A percentile compares a stretch with the other conserved stretches of the same genome.
Conservation (phyloP, 805 yeast genomes). For the Alloascoidea africana region DNA sequence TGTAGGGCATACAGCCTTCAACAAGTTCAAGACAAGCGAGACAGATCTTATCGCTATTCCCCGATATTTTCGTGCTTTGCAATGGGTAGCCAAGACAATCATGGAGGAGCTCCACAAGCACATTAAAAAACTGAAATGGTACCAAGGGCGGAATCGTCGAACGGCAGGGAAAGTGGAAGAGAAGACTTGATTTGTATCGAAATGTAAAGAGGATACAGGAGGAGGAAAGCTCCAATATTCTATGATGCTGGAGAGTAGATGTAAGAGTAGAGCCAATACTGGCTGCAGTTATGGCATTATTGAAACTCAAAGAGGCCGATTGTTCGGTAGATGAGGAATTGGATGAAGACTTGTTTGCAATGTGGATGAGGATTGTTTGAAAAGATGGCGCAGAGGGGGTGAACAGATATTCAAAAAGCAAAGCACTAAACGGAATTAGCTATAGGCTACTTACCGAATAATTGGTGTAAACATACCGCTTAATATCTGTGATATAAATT, state of each 20-base stretch:
- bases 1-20: constrained; percentile 61
- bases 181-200: constrained; percentile 12
- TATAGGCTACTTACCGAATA: background rate
- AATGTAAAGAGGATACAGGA: constrained; percentile 14
- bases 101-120: constrained; percentile 33
- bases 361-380: constrained; percentile 9
- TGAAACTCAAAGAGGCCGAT: too few relatives aligned
- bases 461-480: constrained; percentile 16
- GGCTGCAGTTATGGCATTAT: background rate
- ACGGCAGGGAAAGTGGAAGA: constrained; percentile 16
- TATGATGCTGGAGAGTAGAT: constrained; percentile 4
- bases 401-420: constrained; percentile 23
- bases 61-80: constrained; percentile 40
- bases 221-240: constrained; percentile 11
- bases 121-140: constrained; percentile 37
- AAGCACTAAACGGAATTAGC: constrained; percentile 12
- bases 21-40: constrained; percentile 63
- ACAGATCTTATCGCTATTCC: constrained; percentile 57
- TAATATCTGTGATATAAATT: constrained; percentile 23
- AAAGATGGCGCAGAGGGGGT: constrained; percentile 19
- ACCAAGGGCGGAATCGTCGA: constrained; percentile 28
- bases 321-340: constrained; percentile 6
- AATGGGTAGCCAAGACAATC: constrained; percentile 48
- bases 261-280: background rate
- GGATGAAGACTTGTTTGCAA: constrained; percentile 7